phyloP scores from a whole-genome alignment of 1,284 basidiomycete species.

The Pholiota adiposa region DNA sequence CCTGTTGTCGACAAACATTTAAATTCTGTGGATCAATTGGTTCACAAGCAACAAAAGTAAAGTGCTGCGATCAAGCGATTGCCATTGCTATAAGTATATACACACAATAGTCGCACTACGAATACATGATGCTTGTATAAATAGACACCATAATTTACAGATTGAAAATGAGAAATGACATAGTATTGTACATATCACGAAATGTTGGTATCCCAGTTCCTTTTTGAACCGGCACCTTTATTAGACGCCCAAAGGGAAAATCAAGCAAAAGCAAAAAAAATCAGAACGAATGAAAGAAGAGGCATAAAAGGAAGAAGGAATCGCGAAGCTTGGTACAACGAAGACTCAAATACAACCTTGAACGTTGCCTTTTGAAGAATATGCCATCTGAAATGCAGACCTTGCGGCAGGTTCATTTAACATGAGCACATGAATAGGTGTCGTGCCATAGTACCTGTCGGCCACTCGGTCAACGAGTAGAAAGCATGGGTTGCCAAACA shows the following conservation, averaged over 20 bases:
- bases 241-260: neutral
- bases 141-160: constrained; percentile 17
- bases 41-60: too few species aligned
- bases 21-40: too few species aligned
- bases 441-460: neutral
- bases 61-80: too few species aligned
- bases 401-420: neutral
- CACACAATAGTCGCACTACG: neutral
- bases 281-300: neutral
- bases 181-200: neutral
- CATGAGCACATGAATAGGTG: neutral
- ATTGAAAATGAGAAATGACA: neutral
- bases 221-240: neutral
- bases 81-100: too few species aligned
- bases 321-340: neutral
- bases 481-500: constrained; percentile 69
- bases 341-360: neutral
- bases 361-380: neutral
- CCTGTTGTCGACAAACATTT: too few species aligned
- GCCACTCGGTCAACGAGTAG: constrained; percentile 38
- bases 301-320: neutral
- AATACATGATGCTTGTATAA: neutral
- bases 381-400: neutral
- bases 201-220: too few species aligned
- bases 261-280: neutral